Evolutionary conservation across 202 grass and related monocot species (phyloP).

Genomic region (Panicum virgatum): DNA sequence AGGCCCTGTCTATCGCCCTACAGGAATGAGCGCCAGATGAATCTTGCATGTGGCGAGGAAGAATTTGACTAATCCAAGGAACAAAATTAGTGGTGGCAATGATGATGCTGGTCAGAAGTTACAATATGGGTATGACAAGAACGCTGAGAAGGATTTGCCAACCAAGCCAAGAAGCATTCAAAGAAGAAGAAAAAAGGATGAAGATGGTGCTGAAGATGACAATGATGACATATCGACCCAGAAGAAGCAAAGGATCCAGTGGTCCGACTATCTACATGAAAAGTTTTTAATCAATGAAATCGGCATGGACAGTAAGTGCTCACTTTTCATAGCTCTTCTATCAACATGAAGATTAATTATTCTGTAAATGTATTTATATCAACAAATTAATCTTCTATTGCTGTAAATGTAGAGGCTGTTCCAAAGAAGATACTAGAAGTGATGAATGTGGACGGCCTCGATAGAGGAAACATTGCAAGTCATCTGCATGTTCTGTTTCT

Average conservation of each 20-base stretch:
- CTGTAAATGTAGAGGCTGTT: slow-evolving; percentile 49
- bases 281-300: slow-evolving; percentile 67
- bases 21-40: too few species aligned
- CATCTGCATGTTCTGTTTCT: slow-evolving; percentile 61
- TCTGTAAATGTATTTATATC: not conserved
- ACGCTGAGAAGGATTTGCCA: slow-evolving; percentile 7
- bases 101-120: slow-evolving; percentile 18
- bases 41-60: slow-evolving; percentile 58
- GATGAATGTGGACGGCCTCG: slow-evolving; percentile 67
- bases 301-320: slow-evolving; percentile 64
- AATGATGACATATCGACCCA: not conserved
- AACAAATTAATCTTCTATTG: not conserved
- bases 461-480: slow-evolving; percentile 53
- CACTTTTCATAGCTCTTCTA: not conserved
- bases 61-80: not conserved
- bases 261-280: slow-evolving; percentile 45
- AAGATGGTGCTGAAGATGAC: slow-evolving; percentile 25
- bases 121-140: not conserved
- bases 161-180: not conserved
- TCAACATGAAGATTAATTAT: not conserved
- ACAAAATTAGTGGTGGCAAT: not conserved
- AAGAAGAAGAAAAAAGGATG: slow-evolving; percentile 35
- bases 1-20: too few species aligned
- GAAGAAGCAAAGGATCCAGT: slow-evolving; percentile 59
- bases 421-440: slow-evolving; percentile 60